Conservation (phyloP, 2,329 filamentous ascomycete genomes). For the Zymoseptoria brevis region DNA sequence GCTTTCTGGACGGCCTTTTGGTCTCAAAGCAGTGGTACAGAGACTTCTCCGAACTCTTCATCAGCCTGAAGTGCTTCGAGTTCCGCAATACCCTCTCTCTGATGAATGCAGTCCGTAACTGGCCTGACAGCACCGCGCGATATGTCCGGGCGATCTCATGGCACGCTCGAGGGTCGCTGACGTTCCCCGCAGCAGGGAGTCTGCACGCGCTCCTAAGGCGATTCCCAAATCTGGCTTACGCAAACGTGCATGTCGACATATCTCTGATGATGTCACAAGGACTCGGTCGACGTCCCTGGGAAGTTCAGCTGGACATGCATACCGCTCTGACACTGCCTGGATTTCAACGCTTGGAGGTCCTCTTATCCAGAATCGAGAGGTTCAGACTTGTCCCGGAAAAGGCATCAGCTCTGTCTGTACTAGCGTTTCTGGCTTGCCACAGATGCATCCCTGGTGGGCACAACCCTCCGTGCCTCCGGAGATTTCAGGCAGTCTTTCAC, state of each 20-base stretch:
- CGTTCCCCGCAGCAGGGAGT: neutral
- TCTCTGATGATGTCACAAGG: neutral
- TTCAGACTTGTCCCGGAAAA: neutral
- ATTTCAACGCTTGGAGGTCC: neutral
- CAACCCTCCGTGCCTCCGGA: neutral
- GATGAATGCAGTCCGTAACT: neutral
- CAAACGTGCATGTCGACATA: neutral
- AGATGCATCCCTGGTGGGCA: neutral
- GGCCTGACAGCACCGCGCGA: neutral
- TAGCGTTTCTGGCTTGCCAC: neutral
- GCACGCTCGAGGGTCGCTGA: neutral
- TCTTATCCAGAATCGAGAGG: neutral
- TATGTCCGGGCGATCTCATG: neutral
- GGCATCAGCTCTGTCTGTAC: neutral
- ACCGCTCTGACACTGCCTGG: neutral
- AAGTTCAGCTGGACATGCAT: neutral
- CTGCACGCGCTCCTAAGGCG: neutral
- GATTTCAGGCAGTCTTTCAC: no score
- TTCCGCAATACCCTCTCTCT: neutral
- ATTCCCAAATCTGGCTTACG: neutral
- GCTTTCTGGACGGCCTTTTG: neutral
- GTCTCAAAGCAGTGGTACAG: neutral
- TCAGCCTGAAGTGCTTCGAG: neutral
- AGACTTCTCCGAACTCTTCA: neutral
- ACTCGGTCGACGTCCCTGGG: neutral